Percentiles rank a stretch among this genome's conserved stretches.
These are phyloP conservation scores for Ramalina peruviana DNA, from an alignment of 495 filamentous ascomycete genomes.

Conservation along the genomic window DNA sequence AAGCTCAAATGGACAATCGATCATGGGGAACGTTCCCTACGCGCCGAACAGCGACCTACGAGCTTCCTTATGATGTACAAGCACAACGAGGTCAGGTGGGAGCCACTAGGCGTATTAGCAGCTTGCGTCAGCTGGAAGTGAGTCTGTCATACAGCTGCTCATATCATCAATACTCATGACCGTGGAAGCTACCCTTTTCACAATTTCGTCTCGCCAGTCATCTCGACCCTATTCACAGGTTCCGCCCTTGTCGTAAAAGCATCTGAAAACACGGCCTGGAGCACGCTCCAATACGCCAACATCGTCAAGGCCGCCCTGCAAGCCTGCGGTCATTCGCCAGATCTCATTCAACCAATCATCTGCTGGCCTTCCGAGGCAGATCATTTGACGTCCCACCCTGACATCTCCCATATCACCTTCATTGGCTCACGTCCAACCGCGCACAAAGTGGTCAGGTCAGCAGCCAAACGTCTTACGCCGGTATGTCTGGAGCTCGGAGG, in stretches of 20 bases:
- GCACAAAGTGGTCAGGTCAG: slow-evolving; percentile 72
- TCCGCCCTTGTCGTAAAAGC: slow-evolving; percentile 86
- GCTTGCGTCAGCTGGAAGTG: slow-evolving; percentile 96
- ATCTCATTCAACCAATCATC: slow-evolving; percentile 69
- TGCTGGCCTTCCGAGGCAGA: slow-evolving; percentile 77
- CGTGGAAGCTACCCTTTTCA: slow-evolving; percentile 49
- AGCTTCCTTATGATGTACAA: slow-evolving; percentile 95
- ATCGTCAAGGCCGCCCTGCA: slow-evolving; percentile 65
- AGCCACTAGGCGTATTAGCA: slow-evolving; percentile 83
- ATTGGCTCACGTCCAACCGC: slow-evolving; percentile 84
- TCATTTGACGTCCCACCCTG: slow-evolving; percentile 74
- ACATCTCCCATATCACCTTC: slow-evolving; percentile 86
- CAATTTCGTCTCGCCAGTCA: slow-evolving; percentile 83
- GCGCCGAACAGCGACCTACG: slow-evolving; percentile 54
- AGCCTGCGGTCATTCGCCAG: slow-evolving; percentile 70
- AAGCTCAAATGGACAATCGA: slow-evolving; percentile 90
- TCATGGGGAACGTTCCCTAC: slow-evolving; percentile 75
- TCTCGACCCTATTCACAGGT: slow-evolving; percentile 83
- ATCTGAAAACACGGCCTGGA: slow-evolving; percentile 91
- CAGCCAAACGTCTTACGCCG: slow-evolving; percentile 71
- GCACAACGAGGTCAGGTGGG: slow-evolving; percentile 77
- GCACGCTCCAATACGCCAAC: slow-evolving; percentile 60
- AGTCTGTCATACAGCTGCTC: neutral
- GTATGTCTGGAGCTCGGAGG: slow-evolving; percentile 83
- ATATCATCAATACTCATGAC: neutral